Conservation (phyloP, 1,284 basidiomycete species). For the Pseudozyma flocculosa region DNA sequence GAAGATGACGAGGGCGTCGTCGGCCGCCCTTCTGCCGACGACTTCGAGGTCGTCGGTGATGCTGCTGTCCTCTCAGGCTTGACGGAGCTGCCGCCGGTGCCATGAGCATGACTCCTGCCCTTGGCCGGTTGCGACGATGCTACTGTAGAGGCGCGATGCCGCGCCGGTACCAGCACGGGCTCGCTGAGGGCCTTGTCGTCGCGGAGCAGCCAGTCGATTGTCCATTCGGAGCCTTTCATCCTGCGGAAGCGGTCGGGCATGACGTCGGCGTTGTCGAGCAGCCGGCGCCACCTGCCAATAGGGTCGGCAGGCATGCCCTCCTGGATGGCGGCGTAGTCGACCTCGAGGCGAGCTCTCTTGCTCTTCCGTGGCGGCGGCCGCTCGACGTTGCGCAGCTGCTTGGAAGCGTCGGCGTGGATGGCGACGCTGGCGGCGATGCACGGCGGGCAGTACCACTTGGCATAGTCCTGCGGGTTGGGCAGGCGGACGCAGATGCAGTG, state of each 20-base stretch:
- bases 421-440: constrained; percentile 23
- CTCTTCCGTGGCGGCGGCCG: constrained; percentile 32
- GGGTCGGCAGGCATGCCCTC: constrained; percentile 46
- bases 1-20: too few species aligned
- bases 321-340: constrained; percentile 50
- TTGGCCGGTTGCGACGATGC: background rate
- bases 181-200: constrained; percentile 24
- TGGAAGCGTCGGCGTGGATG: background rate
- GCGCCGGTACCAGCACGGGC: constrained; percentile 36
- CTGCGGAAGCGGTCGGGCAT: constrained; percentile 26
- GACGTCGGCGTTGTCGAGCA: constrained; percentile 25
- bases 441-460: constrained; percentile 42
- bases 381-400: constrained; percentile 10
- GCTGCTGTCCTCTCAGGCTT: too few species aligned
- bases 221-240: constrained; percentile 36
- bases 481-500: constrained; percentile 43
- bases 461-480: constrained; percentile 32
- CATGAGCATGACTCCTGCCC: background rate
- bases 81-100: too few species aligned
- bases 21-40: too few species aligned
- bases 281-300: constrained; percentile 33
- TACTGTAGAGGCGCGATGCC: background rate
- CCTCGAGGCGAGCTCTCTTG: constrained; percentile 21
- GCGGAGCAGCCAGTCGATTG: constrained; percentile 37
- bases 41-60: too few species aligned